Evolutionary conservation across 2,329 filamentous ascomycete genomes (phyloP), one percentile per base, ranked within the genome.

Genomic region (Monascus ruber): DNA sequence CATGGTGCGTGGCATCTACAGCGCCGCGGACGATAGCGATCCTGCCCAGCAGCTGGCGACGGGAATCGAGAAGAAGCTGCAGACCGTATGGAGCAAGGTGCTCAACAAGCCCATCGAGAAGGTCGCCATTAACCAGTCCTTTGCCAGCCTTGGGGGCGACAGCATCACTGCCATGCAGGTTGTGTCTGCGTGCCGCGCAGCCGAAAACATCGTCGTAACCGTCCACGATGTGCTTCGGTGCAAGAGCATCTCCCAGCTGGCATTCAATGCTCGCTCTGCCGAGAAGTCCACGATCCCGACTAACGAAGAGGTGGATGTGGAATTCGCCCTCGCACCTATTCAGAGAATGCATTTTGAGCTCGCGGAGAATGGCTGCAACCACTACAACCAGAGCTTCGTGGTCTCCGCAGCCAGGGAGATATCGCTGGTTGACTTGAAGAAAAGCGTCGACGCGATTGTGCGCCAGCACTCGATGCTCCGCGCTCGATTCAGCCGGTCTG

Each of bases 131-230:
- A 43, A 47, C 7, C 39, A 48, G 17, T 47, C 37, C 28, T 68
- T 66, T 39, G 48, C 65, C 5, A 56, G 54, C 4, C 41, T 65
- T 4, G 63, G 63, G 24, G 64, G 64, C 31, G 63, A 66, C 44
- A 64, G 60, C 2, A 64, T 66, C 33, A 61, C 60, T 35, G 63
- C 64, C 1, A 67, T 68, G 63, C 59, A 62, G 38, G 58, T 63
- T 25, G 54, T 63, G 38, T 55, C 55, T 3, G 55, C 62, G 31
- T 63, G 58, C 33, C 59, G 59, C 10, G 60, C 59, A 39, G 44
- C 50, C 25, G 56, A 56, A 17, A 17, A 17, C 5, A 50, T 65
- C 35, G 9, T 7, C 9, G 49, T 66, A 34, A 58, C 54, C 10
- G 60, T 66, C 6, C 60, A 63, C 40, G 60, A 63, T 24, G 59